Evolutionary conservation across 208 protist species (phyloP).

Genomic region (Trypanosoma boissoni): DNA sequence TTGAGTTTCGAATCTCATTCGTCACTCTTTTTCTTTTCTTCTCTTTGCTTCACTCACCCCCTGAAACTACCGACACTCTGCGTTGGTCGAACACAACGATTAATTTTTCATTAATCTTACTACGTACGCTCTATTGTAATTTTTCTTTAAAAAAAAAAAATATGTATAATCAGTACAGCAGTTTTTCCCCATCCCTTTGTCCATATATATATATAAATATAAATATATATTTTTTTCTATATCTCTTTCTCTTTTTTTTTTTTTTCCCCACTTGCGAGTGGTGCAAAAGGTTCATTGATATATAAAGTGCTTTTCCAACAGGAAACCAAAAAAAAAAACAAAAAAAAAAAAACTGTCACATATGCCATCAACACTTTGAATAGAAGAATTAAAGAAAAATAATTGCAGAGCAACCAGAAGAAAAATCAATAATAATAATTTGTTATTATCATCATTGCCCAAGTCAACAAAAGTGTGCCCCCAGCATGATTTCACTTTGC

Average conservation of each 20-base stretch:
- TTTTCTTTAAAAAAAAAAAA: neutral
- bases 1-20: too few species aligned
- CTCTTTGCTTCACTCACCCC: too few species aligned
- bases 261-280: neutral
- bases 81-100: too few species aligned
- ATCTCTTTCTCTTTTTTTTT: neutral
- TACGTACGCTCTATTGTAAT: neutral
- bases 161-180: neutral
- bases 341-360: neutral
- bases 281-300: neutral
- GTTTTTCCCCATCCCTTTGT: neutral
- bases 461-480: too few species aligned
- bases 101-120: too few species aligned
- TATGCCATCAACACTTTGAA: neutral
- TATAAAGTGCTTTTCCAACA: neutral
- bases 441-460: too few species aligned
- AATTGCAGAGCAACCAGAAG: neutral
- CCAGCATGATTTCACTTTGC: too few species aligned
- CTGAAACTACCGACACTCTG: too few species aligned
- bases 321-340: neutral
- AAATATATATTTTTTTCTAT: neutral
- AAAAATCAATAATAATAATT: constrained; percentile 24
- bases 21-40: too few species aligned
- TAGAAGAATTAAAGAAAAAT: neutral
- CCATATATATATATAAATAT: neutral